phyloP scores from a whole-genome alignment of 1,139 yeast genomes.

The Kodamaea sp. region DNA sequence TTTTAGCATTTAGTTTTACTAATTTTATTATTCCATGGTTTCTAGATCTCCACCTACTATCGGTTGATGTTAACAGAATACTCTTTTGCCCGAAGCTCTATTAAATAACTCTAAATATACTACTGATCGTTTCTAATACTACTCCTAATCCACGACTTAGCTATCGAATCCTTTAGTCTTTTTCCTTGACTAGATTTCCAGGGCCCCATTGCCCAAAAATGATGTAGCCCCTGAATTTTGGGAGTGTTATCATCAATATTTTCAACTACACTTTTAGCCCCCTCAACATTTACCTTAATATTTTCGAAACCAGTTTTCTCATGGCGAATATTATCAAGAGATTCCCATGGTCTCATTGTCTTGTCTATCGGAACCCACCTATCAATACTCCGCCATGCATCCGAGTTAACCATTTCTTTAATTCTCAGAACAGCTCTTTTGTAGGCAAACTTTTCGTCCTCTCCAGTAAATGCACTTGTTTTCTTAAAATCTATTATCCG shows the following conservation, averaged over 20 bases:
- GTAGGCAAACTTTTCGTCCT: constrained; percentile 75
- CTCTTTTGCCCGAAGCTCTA: neutral
- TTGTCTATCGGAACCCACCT: constrained; percentile 59
- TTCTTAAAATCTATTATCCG: constrained; percentile 43
- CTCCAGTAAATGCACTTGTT: constrained; percentile 66
- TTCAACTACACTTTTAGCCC: no score
- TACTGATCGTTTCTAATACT: constrained; percentile 12
- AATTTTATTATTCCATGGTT: no score
- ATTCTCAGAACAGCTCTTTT: constrained; percentile 71
- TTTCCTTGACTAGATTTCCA: constrained; percentile 54
- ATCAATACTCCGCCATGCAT: constrained; percentile 47
- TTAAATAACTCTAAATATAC: no score
- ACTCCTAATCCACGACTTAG: constrained; percentile 48
- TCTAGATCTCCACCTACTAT: no score
- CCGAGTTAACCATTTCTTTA: constrained; percentile 64
- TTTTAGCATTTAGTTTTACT: no score
- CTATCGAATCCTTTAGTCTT: constrained; percentile 52
- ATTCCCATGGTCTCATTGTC: constrained; percentile 65
- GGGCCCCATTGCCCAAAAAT: constrained; percentile 67
- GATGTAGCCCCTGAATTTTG: constrained; percentile 41
- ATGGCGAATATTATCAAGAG: no score
- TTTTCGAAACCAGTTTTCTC: constrained; percentile 42
- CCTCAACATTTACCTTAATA: constrained; percentile 82
- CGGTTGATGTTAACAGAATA: no score
- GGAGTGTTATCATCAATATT: no score